These are phyloP conservation scores for Candida broadrunensis DNA, from an alignment of 805 yeast species.

Conservation along the genomic window DNA sequence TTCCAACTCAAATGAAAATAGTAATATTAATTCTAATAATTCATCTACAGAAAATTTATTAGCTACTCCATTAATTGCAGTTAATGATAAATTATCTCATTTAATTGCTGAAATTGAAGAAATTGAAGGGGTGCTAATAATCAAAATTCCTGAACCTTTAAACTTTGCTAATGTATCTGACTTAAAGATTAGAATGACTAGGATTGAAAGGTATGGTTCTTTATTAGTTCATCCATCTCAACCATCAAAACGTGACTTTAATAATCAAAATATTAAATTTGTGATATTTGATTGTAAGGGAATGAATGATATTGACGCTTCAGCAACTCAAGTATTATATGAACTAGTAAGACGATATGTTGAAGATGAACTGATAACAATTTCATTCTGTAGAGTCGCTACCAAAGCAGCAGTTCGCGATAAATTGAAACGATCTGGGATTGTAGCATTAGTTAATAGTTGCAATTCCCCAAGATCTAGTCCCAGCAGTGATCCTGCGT, in stretches of 20 bases:
- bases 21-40: conserved; percentile 1
- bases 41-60: neutral
- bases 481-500: neutral
- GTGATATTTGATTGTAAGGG: conserved; percentile 79
- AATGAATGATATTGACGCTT: conserved; percentile 75
- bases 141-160: conserved; percentile 83
- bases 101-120: conserved; percentile 36
- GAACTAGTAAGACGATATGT: conserved; percentile 58
- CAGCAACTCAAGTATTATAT: conserved; percentile 69
- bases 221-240: conserved; percentile 73
- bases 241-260: conserved; percentile 45
- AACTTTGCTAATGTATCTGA: conserved; percentile 86
- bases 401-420: conserved; percentile 42
- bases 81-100: conserved; percentile 7
- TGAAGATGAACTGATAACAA: conserved; percentile 48
- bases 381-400: conserved; percentile 62
- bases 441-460: conserved; percentile 27
- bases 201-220: conserved; percentile 78
- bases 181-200: conserved; percentile 57
- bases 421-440: conserved; percentile 56
- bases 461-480: conserved; percentile 1
- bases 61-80: neutral
- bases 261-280: conserved; percentile 37
- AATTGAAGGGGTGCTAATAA: conserved; percentile 71
- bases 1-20: conserved; percentile 15